phyloP scores from a whole-genome alignment of 805 yeast species.

The Starmerella bombicola region DNA sequence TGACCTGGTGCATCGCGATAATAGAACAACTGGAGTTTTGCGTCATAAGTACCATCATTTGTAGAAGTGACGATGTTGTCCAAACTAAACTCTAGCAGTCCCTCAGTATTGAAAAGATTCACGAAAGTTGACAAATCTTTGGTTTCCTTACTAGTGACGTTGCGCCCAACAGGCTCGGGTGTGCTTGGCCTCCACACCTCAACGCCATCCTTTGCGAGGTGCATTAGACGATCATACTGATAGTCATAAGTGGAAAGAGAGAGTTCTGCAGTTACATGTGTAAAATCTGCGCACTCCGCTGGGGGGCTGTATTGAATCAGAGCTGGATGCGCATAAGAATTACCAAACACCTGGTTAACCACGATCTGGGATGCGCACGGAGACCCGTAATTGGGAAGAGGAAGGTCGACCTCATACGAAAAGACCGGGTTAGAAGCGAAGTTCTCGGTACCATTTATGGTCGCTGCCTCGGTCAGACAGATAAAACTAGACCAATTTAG shows the following conservation, averaged over 20 bases:
- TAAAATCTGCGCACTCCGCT: conserved; percentile 23
- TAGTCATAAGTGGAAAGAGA: conserved; percentile 26
- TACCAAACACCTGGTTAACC: conserved; percentile 25
- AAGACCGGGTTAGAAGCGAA: conserved; percentile 5
- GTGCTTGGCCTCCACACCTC: conserved; percentile 70
- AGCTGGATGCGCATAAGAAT: conserved; percentile 28
- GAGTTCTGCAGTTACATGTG: conserved; percentile 27
- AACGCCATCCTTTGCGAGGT: conserved; percentile 41
- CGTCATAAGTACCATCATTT: conserved; percentile 48
- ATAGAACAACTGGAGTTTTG: conserved; percentile 41
- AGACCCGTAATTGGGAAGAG: conserved; percentile 13
- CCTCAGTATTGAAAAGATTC: conserved; percentile 36
- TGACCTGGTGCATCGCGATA: conserved; percentile 28
- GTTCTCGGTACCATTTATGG: too few species aligned
- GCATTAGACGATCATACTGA: conserved; percentile 32
- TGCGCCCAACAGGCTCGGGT: conserved; percentile 51
- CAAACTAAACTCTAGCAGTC: conserved; percentile 42
- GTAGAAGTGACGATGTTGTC: conserved; percentile 43
- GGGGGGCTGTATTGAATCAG: conserved; percentile 27
- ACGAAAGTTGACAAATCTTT: conserved; percentile 58
- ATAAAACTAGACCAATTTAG: too few species aligned
- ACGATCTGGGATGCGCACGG: conserved; percentile 13
- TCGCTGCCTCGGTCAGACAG: too few species aligned
- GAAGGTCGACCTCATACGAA: conserved; percentile 12
- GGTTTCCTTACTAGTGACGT: conserved; percentile 37